These are phyloP conservation scores for Geum urbanum DNA, from an alignment of 306 rosid species.

Conservation along the genomic window DNA sequence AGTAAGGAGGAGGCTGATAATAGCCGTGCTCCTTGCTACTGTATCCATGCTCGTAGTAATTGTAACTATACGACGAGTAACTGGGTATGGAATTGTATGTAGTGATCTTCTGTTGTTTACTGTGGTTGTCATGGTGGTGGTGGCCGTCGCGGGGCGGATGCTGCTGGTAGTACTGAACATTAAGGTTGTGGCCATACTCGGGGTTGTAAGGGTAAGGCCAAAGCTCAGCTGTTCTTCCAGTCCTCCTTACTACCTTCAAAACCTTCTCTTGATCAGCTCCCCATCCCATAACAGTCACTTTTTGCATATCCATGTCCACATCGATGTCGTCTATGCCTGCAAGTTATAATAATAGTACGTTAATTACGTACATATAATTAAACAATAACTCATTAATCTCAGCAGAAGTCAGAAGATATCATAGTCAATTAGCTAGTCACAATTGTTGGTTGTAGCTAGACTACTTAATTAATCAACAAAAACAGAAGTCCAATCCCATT, in stretches of 20 bases:
- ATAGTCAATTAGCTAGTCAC: too few relatives aligned
- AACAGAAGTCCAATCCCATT: background rate
- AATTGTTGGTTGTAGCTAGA: too few relatives aligned
- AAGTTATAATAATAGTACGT: too few relatives aligned
- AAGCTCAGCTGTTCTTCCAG: conserved; percentile 59
- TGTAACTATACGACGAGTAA: conserved; percentile 34
- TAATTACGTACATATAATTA: background rate
- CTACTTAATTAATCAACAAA: too few relatives aligned
- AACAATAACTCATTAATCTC: background rate
- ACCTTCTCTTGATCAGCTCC: conserved; percentile 45
- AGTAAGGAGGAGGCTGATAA: conserved; percentile 40
- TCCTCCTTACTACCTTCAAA: conserved; percentile 50
- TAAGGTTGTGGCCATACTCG: conserved; percentile 32
- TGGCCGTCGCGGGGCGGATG: conserved; percentile 12
- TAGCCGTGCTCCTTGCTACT: conserved; percentile 34
- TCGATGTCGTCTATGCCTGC: conserved; percentile 66
- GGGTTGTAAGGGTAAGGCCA: conserved; percentile 75
- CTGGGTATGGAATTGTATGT: conserved; percentile 17
- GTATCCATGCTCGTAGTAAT: conserved; percentile 38
- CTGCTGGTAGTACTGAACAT: conserved; percentile 14
- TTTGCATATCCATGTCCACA: conserved; percentile 54
- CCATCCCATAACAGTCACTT: conserved; percentile 84
- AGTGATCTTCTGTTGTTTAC: background rate
- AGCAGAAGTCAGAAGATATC: background rate
- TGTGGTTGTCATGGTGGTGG: conserved; percentile 5